Evolutionary conservation across 192 early-diverging fungal species (phyloP).

Genomic region (Entophlyctis helioformis): DNA sequence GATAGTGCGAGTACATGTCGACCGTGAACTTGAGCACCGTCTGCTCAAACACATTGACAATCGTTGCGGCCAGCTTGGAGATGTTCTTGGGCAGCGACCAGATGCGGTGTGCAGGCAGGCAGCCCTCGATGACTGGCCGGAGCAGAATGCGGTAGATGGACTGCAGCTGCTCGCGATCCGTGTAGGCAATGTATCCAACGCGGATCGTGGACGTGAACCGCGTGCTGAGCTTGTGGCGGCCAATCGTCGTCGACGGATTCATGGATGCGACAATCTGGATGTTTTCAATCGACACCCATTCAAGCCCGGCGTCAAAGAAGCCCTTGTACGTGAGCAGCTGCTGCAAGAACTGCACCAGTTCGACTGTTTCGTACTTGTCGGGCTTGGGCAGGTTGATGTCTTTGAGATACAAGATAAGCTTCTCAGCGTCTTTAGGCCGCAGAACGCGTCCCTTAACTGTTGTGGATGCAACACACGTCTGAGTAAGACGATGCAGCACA

Average conservation of each 20-base stretch:
- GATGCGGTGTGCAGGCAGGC: conserved; percentile 15
- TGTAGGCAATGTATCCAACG: conserved; percentile 28
- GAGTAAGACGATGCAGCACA: conserved; percentile 34
- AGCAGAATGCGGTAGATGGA: conserved; percentile 26
- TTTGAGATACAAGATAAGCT: conserved; percentile 44
- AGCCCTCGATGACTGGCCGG: conserved; percentile 19
- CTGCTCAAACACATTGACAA: conserved; percentile 34
- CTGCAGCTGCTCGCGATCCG: conserved; percentile 33
- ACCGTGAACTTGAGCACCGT: conserved; percentile 30
- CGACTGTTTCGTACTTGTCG: conserved; percentile 48
- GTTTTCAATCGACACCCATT: conserved; percentile 47
- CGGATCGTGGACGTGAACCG: conserved; percentile 40
- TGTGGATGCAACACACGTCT: conserved; percentile 29
- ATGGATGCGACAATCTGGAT: conserved; percentile 47
- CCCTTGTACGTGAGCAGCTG: conserved; percentile 46
- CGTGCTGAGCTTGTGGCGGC: conserved; percentile 34
- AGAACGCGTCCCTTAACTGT: conserved; percentile 34
- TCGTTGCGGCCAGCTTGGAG: conserved; percentile 29
- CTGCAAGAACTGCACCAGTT: conserved; percentile 44
- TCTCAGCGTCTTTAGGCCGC: conserved; percentile 39
- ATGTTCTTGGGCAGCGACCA: conserved; percentile 33
- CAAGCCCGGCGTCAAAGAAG: conserved; percentile 36
- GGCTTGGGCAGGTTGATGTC: conserved; percentile 49
- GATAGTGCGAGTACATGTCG: conserved; percentile 36
- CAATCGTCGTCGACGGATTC: conserved; percentile 37